Evolutionary conservation across 2,329 filamentous ascomycete genomes (phyloP), one percentile per base, ranked within the genome.

Genomic region (Tolypocladium pustulatum): DNA sequence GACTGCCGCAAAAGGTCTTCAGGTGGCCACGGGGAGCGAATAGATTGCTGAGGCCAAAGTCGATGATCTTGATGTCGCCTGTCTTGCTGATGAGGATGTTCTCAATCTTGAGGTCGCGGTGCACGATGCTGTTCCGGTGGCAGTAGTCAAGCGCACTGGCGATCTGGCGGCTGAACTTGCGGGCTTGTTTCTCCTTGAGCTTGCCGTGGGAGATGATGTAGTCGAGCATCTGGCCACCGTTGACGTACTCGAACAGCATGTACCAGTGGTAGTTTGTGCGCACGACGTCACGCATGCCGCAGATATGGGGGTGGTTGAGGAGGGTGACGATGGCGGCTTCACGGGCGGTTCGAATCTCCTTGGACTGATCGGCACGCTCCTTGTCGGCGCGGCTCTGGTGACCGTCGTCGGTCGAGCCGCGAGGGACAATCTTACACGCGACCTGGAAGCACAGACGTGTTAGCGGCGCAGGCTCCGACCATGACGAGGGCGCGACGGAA

Each of bases 41-140:
- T 5, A 97, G 83, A 68, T 99, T 99, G 77, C 93, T 97, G 58
- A 99, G 80, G 36, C 93, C 94, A 72, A 99, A 99, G 71, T 99
- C 94, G 65, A 99, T 99, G 67, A 99, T 97, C 72, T 97, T 97
- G 75, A 99, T 99, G 70, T 99, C 94, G 46, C 94, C 94, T 2
- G 90, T 97, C 78, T 97, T 97, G 80, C 91, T 97, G 76, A 99
- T 99, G 61, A 99, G 83, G 58, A 99, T 99, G 71, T 99, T 99
- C 73, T 97, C 94, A 65, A 99, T 99, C 80, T 99, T 99, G 64
- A 99, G 76, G 71, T 99, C 94, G 56, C 94, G 87, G 72, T 99
- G 94, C 30, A 97, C 94, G 65, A 99, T 97, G 74, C 91, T 97
- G 78, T 99, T 97, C 61, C 92, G 86, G 73, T 99, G 94, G 71